Percentiles rank a stretch among this genome's conserved stretches.
phyloP scores from a whole-genome alignment of 2,329 filamentous ascomycete genomes.

The Aureobasidium subglaciale region DNA sequence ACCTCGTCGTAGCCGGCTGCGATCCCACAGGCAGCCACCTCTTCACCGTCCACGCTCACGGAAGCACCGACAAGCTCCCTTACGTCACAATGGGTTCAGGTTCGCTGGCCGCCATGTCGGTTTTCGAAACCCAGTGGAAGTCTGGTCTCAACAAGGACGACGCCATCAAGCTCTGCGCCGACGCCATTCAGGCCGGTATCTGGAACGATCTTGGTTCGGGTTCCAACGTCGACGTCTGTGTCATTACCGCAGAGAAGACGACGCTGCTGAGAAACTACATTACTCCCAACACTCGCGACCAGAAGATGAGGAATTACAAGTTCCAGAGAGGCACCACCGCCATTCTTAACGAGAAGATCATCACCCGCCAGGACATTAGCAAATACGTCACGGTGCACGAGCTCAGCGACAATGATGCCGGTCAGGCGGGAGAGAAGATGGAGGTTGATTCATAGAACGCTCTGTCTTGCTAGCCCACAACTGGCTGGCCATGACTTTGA shows the following conservation, averaged over 20 bases:
- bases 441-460: constrained; percentile 48
- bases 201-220: constrained; percentile 97
- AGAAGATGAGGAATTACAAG: constrained; percentile 89
- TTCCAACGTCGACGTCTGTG: constrained; percentile 92
- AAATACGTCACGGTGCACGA: constrained; percentile 93
- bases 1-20: constrained; percentile 92
- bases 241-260: constrained; percentile 94
- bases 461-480: not conserved
- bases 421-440: constrained; percentile 56
- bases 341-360: constrained; percentile 91
- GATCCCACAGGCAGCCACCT: constrained; percentile 92
- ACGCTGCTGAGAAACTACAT: constrained; percentile 88
- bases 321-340: constrained; percentile 92
- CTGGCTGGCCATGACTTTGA: not conserved
- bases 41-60: constrained; percentile 97
- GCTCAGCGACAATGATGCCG: constrained; percentile 60
- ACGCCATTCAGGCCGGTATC: constrained; percentile 93
- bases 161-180: constrained; percentile 72
- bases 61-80: constrained; percentile 94
- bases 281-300: constrained; percentile 81
- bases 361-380: constrained; percentile 86
- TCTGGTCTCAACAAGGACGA: constrained; percentile 66
- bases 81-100: constrained; percentile 99
- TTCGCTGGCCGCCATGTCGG: constrained; percentile 91
- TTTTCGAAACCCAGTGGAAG: constrained; percentile 97